Evolutionary conservation across 768 basidiomycete species (phyloP), one percentile per base, ranked within the genome.

Genomic region (Termitomyces sp.): DNA sequence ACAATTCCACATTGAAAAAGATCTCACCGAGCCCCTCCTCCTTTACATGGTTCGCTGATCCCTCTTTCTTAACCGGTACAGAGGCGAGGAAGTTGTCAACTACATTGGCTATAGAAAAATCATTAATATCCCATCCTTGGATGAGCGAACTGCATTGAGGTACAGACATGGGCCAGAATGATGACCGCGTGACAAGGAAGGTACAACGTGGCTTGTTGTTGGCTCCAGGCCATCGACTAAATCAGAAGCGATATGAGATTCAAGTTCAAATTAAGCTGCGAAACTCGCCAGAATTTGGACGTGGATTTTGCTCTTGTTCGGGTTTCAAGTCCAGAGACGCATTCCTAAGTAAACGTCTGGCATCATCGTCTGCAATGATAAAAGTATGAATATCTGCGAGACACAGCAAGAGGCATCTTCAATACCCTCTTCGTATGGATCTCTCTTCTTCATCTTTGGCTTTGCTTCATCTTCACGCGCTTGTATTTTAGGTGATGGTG

Each of bases 401-500:
- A 46, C 12, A 14, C 8, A 16, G n/a, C n/a, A 22, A 30, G 52
- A 12, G 13, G 10, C 20, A 49, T 7, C 18, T 26, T 16, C 3
- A 49, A 8, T 47, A 66, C 65, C 63, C 53, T 63, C 60, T 54
- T 66, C 60, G 44, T 66, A 64, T 5, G 65, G 65, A 40, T 66
- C 65, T 5, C 43, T 53, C 53, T 64, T 66, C 36, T 52, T 53
- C 13, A 59, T 35, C 3, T 47, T 12, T 22, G 45, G 38, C 47
- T 56, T 35, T 6, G n/a, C 46, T 22, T 57, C 50, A 13, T 44
- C 38, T 36, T 63, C 56, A 26, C 22, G 16, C 5, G 8, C 13
- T 36, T 6, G 26, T 36, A n/a, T 8, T 44, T 22, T 28, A n/a
- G 24, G 16, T 42, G 43, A 28, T 28, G 42, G 44, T 12, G 24